Percentiles rank a stretch among this genome's conserved stretches.
Conservation (phyloP, 176 grass and related monocot species). For the Carex cristatella region DNA sequence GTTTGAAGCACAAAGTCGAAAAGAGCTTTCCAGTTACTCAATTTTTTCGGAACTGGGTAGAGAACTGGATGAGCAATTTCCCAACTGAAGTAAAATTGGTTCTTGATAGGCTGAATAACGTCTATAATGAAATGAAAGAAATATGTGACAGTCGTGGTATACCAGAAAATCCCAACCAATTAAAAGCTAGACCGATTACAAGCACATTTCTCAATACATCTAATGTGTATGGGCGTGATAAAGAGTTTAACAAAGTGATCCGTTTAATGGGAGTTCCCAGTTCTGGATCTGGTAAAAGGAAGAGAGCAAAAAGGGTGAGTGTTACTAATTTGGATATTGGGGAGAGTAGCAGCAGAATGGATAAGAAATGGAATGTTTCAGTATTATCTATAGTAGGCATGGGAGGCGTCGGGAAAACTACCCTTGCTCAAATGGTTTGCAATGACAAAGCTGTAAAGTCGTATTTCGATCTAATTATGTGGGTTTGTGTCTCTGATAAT, state of each 20-base stretch:
- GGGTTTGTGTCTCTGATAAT: constrained; percentile 9
- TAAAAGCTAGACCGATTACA: not conserved
- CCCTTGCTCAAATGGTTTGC: constrained; percentile 5
- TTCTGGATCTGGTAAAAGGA: not conserved
- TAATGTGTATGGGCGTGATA: not conserved
- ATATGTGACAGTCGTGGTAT: not conserved
- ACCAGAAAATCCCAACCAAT: not conserved
- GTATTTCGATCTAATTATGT: not conserved
- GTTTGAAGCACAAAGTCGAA: not conserved
- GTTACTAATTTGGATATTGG: not conserved
- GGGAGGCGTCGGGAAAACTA: not conserved
- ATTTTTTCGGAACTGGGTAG: too few species aligned
- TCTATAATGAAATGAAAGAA: not conserved
- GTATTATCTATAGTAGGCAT: not conserved
- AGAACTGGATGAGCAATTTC: not conserved
- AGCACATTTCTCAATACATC: not conserved
- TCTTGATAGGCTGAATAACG: not conserved
- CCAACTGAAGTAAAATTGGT: not conserved
- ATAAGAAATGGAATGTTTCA: not conserved
- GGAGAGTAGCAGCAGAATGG: not conserved
- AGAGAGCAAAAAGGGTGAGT: not conserved
- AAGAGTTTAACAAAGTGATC: not conserved
- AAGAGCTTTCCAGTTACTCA: not conserved
- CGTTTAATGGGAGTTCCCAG: not conserved
- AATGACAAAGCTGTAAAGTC: not conserved